A percentile compares a stretch with the other conserved stretches of the same genome.
Conservation (phyloP, 768 basidiomycete species). For the Auricularia auricula-judae region DNA sequence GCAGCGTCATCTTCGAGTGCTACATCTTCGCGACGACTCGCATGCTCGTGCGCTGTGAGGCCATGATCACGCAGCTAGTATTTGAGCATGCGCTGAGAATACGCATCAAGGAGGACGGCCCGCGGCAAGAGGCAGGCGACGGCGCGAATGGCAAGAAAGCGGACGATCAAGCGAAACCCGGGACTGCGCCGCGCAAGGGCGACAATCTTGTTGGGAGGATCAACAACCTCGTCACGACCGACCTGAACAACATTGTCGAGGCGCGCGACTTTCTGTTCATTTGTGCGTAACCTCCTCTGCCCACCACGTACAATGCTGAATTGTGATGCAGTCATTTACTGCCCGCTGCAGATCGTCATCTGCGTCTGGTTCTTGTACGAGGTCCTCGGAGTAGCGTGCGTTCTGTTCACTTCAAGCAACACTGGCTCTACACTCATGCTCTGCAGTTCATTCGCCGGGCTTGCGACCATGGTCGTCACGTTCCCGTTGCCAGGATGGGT, state of each 20-base stretch:
- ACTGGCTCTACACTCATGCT: neutral
- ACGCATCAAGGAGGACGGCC: constrained; percentile 18
- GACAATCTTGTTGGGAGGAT: constrained; percentile 59
- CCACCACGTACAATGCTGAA: neutral
- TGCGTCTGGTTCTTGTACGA: constrained; percentile 23
- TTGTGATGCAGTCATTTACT: neutral
- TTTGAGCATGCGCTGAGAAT: constrained; percentile 86
- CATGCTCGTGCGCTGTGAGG: constrained; percentile 36
- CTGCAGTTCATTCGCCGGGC: constrained; percentile 42
- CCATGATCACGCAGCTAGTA: constrained; percentile 49
- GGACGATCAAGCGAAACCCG: too few relatives aligned
- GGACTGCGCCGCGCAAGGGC: neutral
- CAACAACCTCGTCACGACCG: constrained; percentile 65
- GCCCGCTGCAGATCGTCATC: constrained; percentile 21
- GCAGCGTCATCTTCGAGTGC: constrained; percentile 37
- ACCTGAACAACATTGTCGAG: constrained; percentile 32
- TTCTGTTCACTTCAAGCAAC: neutral
- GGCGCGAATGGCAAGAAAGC: too few relatives aligned
- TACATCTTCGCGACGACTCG: constrained; percentile 32
- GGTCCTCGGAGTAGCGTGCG: constrained; percentile 16
- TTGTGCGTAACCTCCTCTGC: constrained; percentile 2
- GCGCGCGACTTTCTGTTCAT: constrained; percentile 25
- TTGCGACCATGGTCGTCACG: constrained; percentile 38
- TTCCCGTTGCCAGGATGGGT: constrained; percentile 50
- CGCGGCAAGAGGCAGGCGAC: too few relatives aligned